phyloP scores from a whole-genome alignment of 371 early-diverging fungal species.

The Mucor piriformis region DNA sequence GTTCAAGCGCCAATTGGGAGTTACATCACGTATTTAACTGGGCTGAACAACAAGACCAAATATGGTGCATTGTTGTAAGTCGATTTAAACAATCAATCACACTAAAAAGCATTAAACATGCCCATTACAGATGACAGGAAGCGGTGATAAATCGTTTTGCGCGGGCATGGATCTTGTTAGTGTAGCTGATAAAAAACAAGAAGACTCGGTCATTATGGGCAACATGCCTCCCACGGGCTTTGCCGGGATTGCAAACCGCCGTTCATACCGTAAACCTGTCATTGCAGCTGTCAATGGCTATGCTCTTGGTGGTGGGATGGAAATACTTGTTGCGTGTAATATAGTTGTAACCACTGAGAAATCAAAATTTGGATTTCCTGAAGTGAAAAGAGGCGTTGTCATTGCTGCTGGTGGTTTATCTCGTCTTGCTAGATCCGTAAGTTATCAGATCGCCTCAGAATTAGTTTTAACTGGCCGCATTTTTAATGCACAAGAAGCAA shows the following conservation, averaged over 20 bases:
- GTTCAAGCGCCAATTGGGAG: slow-evolving; percentile 49
- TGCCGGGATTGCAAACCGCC: slow-evolving; percentile 49
- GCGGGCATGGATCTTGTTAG: slow-evolving; percentile 54
- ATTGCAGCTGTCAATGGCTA: slow-evolving; percentile 59
- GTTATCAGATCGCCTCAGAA: slow-evolving; percentile 51
- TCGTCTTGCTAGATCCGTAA: slow-evolving; percentile 43
- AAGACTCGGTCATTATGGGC: slow-evolving; percentile 1
- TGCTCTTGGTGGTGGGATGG: slow-evolving; percentile 55
- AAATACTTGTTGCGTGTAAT: slow-evolving; percentile 47
- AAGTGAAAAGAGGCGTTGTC: slow-evolving; percentile 53
- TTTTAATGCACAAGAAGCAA: slow-evolving; percentile 46
- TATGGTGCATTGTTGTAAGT: slow-evolving; percentile 54
- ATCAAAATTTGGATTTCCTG: slow-evolving; percentile 52
- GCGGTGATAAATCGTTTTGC: slow-evolving; percentile 52
- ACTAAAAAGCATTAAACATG: neutral
- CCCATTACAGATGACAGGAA: slow-evolving; percentile 47
- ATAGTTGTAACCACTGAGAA: slow-evolving; percentile 51
- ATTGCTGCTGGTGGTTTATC: slow-evolving; percentile 52
- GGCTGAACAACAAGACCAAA: slow-evolving; percentile 45
- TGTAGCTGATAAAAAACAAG: slow-evolving; percentile 24
- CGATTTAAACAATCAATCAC: neutral
- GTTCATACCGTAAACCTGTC: slow-evolving; percentile 44
- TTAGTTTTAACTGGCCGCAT: slow-evolving; percentile 52
- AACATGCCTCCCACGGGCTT: slow-evolving; percentile 45
- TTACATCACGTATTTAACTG: slow-evolving; percentile 42